Percentiles rank a stretch among this genome's conserved stretches.
phyloP scores from a whole-genome alignment of 805 yeast species.

The Yamadazyma sp. region DNA sequence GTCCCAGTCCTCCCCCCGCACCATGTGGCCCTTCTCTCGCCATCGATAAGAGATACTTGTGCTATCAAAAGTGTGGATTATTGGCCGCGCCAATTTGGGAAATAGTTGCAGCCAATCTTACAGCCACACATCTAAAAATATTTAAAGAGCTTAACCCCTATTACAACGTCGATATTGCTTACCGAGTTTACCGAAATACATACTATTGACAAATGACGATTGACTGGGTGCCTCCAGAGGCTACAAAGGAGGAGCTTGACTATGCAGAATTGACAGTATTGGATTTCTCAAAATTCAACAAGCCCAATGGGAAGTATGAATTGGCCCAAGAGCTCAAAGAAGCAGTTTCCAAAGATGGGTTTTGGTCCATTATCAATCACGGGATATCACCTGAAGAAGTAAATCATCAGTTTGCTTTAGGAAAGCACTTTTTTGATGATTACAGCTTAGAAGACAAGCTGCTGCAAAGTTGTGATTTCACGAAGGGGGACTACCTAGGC shows the following conservation, averaged over 20 bases:
- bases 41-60: background rate
- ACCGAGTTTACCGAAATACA: background rate
- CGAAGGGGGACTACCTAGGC: conserved; percentile 32
- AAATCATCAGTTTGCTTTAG: conserved; percentile 26
- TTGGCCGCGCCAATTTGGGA: conserved; percentile 1
- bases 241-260: conserved; percentile 26
- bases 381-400: conserved; percentile 28
- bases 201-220: conserved; percentile 8
- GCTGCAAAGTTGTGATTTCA: conserved; percentile 25
- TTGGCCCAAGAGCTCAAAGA: conserved; percentile 26
- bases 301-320: conserved; percentile 24
- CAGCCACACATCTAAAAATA: conserved; percentile 3
- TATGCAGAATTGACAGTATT: conserved; percentile 32
- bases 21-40: background rate
- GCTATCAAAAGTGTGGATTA: background rate
- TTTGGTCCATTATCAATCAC: conserved; percentile 28
- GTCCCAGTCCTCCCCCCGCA: background rate
- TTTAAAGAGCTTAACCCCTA: background rate
- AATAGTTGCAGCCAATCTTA: conserved; percentile 2
- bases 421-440: conserved; percentile 25
- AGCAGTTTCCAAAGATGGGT: conserved; percentile 32
- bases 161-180: background rate
- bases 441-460: conserved; percentile 28
- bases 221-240: conserved; percentile 25
- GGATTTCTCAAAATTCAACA: conserved; percentile 28